phyloP scores from a whole-genome alignment of 2,329 filamentous ascomycete species.

The Nemania sp. region DNA sequence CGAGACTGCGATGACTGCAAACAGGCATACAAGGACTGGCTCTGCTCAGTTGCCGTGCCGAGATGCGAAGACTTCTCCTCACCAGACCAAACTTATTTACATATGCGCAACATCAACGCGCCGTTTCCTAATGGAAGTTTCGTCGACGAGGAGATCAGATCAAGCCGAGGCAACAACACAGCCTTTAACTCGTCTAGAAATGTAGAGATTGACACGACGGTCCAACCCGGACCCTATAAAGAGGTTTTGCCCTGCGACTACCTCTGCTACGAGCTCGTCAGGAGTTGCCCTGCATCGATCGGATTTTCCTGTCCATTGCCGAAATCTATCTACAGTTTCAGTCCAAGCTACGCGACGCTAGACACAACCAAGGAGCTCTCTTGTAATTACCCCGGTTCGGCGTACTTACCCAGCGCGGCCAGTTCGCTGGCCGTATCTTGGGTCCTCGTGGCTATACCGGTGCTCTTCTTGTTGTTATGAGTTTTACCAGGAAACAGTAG shows the following conservation, averaged over 20 bases:
- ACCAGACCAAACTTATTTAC: slow-evolving; percentile 55
- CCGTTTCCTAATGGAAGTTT: slow-evolving; percentile 72
- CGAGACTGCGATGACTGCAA: slow-evolving; percentile 77
- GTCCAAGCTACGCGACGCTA: slow-evolving; percentile 51
- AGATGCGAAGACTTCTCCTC: slow-evolving; percentile 83
- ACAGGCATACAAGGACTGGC: slow-evolving; percentile 86
- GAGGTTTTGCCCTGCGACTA: slow-evolving; percentile 89
- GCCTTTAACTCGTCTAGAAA: slow-evolving; percentile 68
- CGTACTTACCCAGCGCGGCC: slow-evolving; percentile 53
- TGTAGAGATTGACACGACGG: slow-evolving; percentile 68
- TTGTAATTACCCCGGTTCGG: slow-evolving; percentile 67
- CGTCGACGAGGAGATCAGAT: slow-evolving; percentile 43
- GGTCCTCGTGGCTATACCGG: slow-evolving; percentile 28
- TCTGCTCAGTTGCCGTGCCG: slow-evolving; percentile 91
- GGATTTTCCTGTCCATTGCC: slow-evolving; percentile 73
- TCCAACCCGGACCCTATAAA: slow-evolving; percentile 88
- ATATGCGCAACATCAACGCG: slow-evolving; percentile 72
- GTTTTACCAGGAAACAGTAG: neutral
- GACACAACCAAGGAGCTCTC: slow-evolving; percentile 40
- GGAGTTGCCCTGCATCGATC: slow-evolving; percentile 78
- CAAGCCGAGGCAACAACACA: slow-evolving; percentile 35
- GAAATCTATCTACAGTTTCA: slow-evolving; percentile 45
- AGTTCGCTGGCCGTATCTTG: slow-evolving; percentile 33
- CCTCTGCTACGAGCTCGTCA: slow-evolving; percentile 83
- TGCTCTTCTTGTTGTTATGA: slow-evolving; percentile 26